Percentiles rank a stretch among this genome's conserved stretches.
Evolutionary conservation across 2,329 filamentous ascomycete species (phyloP).

Genomic region (Cercospora berteroae): DNA sequence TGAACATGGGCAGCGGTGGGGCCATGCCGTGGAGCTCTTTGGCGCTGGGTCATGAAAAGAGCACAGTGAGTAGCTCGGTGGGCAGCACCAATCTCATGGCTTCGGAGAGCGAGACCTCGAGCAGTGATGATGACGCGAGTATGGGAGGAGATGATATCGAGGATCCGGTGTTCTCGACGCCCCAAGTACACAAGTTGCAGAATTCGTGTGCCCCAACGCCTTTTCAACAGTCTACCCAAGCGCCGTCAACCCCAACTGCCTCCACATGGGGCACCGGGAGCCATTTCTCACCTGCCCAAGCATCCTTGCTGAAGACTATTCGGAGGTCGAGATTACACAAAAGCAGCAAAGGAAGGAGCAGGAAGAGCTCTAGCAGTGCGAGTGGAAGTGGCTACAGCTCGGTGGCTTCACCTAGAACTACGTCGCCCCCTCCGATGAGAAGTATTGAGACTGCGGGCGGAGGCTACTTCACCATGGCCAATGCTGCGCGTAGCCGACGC

Average conservation of each 20-base stretch:
- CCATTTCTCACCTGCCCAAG: conserved; percentile 34
- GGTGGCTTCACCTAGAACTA: conserved; percentile 67
- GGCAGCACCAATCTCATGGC: conserved; percentile 77
- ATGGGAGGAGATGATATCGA: conserved; percentile 51
- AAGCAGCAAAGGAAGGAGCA: conserved; percentile 46
- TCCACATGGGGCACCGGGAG: conserved; percentile 30
- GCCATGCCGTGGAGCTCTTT: conserved; percentile 25
- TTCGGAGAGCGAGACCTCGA: conserved; percentile 72
- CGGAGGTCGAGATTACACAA: conserved; percentile 59
- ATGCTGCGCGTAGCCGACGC: conserved; percentile 56
- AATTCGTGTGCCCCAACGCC: conserved; percentile 47
- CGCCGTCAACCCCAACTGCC: conserved; percentile 50
- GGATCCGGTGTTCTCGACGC: conserved; percentile 78
- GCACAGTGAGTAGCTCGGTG: conserved; percentile 73
- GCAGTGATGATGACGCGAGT: conserved; percentile 57
- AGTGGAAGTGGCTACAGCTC: conserved; percentile 69
- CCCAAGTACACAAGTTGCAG: conserved; percentile 65
- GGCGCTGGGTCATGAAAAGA: conserved; percentile 56
- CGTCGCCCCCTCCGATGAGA: conserved; percentile 68
- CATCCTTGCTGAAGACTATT: conserved; percentile 74
- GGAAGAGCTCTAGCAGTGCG: conserved; percentile 61
- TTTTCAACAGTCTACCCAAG: conserved; percentile 33
- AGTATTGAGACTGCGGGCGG: conserved; percentile 53
- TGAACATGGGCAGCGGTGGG: conserved; percentile 47
- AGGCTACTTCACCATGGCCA: conserved; percentile 38